Base-by-base conservation (phyloP, 192 early-diverging fungal species). In the Kickxella alabastrina region DNA sequence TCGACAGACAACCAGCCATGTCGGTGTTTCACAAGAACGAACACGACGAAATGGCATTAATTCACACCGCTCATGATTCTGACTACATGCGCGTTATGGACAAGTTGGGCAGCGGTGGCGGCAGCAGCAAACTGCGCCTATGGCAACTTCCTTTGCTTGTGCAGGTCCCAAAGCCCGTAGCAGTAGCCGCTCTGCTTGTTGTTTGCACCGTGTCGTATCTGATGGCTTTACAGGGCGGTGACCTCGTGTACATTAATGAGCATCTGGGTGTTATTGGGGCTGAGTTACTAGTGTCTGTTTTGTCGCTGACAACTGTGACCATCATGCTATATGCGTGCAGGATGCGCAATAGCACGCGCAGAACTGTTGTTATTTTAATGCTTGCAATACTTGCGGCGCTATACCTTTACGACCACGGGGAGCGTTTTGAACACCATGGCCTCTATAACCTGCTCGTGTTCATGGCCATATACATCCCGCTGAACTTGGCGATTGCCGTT, bases 401-500 rank as follows among this genome's bases (percentile, higher is more conserved):
- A 23, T 79, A 82, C 43, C 48, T 36, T 8, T 82, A 77, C 54
- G 80, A 82, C 57, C 75, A 79, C 15, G 80, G 80, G 38, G 80
- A 82, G 45, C 54, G 71, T n/a, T 82, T 82, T 37, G 75, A 82
- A 28, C 29, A 62, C 12, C 80, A 82, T 37, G 80, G 80, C 0
- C 74, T 79, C 22, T 82, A 82, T 57, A 82, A 82, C 27, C 34
- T 82, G 47, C 59, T 82, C 9, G 80, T 82, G n/a, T 78, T 79
- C 19, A 18, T 79, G 60, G 64, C 59, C 4, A 77, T 82, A n/a
- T 60, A 45, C 12, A 26, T 82, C 1, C 80, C 79, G 3, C 57
- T 82, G 15, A 82, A 82, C 48, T 6, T 66, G 10, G 50, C 59
- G 7, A 49, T 82, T 37, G 76, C 67, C 15, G 36, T 49, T 26